Conservation (phyloP, 1,284 basidiomycete genomes). For the Lignosus rhinocerotis region DNA sequence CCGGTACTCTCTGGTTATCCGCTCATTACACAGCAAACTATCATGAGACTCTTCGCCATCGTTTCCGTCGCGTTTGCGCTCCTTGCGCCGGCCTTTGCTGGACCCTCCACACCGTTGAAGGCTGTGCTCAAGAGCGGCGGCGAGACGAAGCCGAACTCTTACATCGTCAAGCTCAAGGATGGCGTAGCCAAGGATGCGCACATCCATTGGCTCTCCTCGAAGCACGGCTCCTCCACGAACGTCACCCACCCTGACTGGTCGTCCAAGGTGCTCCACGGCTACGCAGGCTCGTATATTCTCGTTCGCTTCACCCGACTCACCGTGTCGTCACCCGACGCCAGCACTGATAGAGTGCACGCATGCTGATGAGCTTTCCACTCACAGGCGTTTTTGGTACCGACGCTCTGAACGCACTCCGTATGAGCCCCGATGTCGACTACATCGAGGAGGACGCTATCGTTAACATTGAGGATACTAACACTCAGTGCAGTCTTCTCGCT, state of each 20-base stretch:
- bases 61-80: slow-evolving; percentile 28
- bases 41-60: slow-evolving; percentile 31
- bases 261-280: slow-evolving; percentile 9
- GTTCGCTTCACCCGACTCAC: no score
- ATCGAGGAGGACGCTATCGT: slow-evolving; percentile 39
- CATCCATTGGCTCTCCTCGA: slow-evolving; percentile 31
- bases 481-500: slow-evolving; percentile 10
- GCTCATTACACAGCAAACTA: background rate
- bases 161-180: slow-evolving; percentile 65
- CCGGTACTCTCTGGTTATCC: no score
- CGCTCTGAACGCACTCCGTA: slow-evolving; percentile 60
- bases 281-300: background rate
- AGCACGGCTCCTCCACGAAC: slow-evolving; percentile 45
- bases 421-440: slow-evolving; percentile 66
- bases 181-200: slow-evolving; percentile 37
- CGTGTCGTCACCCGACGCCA: no score
- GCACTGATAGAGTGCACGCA: background rate
- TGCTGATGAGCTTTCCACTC: background rate
- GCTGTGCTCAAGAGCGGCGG: slow-evolving; percentile 40
- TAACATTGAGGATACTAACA: slow-evolving; percentile 6
- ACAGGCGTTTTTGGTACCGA: slow-evolving; percentile 22
- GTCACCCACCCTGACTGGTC: slow-evolving; percentile 12
- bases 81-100: slow-evolving; percentile 30
- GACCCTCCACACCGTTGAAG: slow-evolving; percentile 27
- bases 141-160: slow-evolving; percentile 31